Percentiles rank a stretch among this genome's conserved stretches.
These are phyloP conservation scores for Tillandsia leiboldiana DNA, from an alignment of 176 grass and related monocot genomes.

Conservation along the genomic window DNA sequence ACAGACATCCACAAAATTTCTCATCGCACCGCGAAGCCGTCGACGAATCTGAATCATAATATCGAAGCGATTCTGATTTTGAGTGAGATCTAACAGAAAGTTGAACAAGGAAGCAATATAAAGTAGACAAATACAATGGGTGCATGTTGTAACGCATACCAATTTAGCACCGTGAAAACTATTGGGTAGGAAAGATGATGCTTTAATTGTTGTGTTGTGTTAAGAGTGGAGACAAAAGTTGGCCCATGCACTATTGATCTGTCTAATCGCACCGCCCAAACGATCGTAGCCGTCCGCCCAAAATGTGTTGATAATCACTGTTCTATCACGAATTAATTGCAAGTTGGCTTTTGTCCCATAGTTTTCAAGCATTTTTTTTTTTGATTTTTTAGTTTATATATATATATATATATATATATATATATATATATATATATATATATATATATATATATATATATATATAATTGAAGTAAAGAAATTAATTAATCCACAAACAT, in stretches of 20 bases:
- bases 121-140: background rate
- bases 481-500: too few species aligned
- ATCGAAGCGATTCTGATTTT: too few species aligned
- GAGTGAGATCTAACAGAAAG: too few species aligned
- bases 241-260: background rate
- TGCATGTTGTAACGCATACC: background rate
- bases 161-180: background rate
- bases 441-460: too few species aligned
- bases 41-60: too few species aligned
- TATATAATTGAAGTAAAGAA: too few species aligned
- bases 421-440: too few species aligned
- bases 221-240: background rate
- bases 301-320: background rate
- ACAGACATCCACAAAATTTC: too few species aligned
- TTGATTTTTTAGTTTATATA: too few species aligned
- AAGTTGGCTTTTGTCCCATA: background rate
- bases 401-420: too few species aligned
- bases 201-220: background rate
- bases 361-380: background rate
- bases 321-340: background rate
- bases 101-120: background rate
- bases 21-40: too few species aligned
- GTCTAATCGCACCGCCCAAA: background rate
- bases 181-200: background rate
- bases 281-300: background rate